Evolutionary conservation across 2,329 filamentous ascomycete genomes (phyloP).

Genomic region (Trichoderma atroviride): DNA sequence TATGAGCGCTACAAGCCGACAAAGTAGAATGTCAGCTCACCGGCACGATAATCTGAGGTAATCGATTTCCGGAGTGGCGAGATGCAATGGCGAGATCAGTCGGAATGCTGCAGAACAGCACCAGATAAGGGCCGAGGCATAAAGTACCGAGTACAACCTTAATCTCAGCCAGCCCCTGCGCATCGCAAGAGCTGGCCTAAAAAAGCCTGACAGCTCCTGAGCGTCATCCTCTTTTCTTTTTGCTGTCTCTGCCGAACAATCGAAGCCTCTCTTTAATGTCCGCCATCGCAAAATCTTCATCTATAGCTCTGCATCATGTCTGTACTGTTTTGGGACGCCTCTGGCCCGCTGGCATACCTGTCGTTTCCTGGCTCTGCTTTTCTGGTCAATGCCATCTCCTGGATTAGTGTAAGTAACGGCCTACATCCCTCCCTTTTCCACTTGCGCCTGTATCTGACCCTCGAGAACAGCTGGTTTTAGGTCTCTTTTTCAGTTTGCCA

Average conservation of each 20-base stretch:
- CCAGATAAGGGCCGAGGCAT: neutral
- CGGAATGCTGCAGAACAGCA: neutral
- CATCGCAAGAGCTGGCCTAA: constrained; percentile 8
- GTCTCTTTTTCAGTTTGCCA: constrained; percentile 51
- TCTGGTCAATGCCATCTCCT: constrained; percentile 43
- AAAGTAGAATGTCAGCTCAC: neutral
- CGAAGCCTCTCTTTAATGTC: neutral
- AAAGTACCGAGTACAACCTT: constrained; percentile 6
- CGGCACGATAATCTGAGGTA: constrained; percentile 2
- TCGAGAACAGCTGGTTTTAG: constrained; percentile 45
- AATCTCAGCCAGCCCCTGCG: neutral
- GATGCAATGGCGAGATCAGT: constrained; percentile 13
- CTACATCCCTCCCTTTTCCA: neutral
- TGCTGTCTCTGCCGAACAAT: neutral
- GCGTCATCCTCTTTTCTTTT: constrained; percentile 10
- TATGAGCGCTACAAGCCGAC: neutral
- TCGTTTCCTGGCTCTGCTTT: constrained; percentile 38
- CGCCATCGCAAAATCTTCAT: neutral
- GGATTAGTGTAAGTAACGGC: constrained; percentile 42
- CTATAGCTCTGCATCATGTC: constrained; percentile 32
- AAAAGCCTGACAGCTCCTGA: constrained; percentile 16
- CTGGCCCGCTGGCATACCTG: constrained; percentile 35
- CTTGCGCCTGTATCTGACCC: constrained; percentile 17
- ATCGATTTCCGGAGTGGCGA: constrained; percentile 9
- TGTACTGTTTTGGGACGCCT: constrained; percentile 21